phyloP scores from a whole-genome alignment of 345 rosid genomes.

The Pugionium dolabratum region DNA sequence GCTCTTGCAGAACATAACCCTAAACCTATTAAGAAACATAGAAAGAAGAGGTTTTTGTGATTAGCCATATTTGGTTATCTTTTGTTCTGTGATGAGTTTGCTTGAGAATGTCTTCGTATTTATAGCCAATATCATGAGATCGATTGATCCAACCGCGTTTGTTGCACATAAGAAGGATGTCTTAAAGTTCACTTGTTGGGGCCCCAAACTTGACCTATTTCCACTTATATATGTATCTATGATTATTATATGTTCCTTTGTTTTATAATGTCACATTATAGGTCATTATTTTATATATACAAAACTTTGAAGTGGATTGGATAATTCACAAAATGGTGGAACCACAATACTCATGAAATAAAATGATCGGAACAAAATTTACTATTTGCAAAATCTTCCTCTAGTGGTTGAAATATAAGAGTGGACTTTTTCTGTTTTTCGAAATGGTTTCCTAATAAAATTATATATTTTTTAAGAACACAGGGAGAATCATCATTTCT shows the following conservation, averaged over 20 bases:
- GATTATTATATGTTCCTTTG: slow-evolving; percentile 22
- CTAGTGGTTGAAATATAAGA: background rate
- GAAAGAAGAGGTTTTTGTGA: slow-evolving; percentile 23
- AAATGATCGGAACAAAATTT: background rate
- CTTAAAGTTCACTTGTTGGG: slow-evolving; percentile 25
- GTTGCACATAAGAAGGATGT: slow-evolving; percentile 24
- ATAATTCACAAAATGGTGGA: slow-evolving; percentile 5
- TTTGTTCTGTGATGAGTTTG: slow-evolving; percentile 27
- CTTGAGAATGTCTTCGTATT: slow-evolving; percentile 31
- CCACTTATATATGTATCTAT: slow-evolving; percentile 2
- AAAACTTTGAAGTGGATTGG: background rate
- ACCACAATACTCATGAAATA: background rate
- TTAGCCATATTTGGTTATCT: slow-evolving; percentile 27
- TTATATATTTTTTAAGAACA: background rate
- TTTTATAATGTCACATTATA: slow-evolving; percentile 16
- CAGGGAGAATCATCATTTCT: background rate
- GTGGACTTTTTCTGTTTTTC: background rate
- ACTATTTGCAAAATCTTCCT: background rate
- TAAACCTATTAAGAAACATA: slow-evolving; percentile 40
- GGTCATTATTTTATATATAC: slow-evolving; percentile 6
- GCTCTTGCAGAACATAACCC: slow-evolving; percentile 42
- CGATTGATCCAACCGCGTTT: slow-evolving; percentile 34
- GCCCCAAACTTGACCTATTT: slow-evolving; percentile 23
- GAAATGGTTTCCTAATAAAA: background rate
- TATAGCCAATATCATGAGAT: slow-evolving; percentile 31